Evolutionary conservation across 1,284 basidiomycete species (phyloP), one percentile per base, ranked within the genome.

Genomic region (Cryptococcus sp.): DNA sequence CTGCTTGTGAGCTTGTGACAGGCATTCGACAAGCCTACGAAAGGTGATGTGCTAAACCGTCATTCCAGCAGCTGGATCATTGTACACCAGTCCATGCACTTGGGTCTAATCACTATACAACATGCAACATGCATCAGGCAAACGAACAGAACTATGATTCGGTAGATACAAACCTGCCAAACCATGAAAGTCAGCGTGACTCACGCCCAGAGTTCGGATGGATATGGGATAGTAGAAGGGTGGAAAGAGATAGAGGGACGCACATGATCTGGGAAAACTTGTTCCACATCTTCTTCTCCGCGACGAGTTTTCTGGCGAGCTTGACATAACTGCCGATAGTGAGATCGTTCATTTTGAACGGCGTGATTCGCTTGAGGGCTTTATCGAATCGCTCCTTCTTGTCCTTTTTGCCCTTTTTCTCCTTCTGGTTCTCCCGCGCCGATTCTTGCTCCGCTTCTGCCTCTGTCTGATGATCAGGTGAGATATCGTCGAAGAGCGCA

Each of bases 251-350:
- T 35, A 35, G 31, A 35, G 8, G 31, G 31, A 76, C 76, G 59
- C 69, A 78, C 76, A 78, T 76, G 47, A 71, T 57, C 10, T 75
- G 56, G 25, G 65, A 47, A 54, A 76, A 78, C 65, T 75, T 72
- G n/a, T 67, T 68, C 80, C 89, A 86, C 74, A 90, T 74, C 79
- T 85, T 85, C 76, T 82, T 82, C 69, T 86, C 81, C 3, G 69
- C 65, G 22, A 84, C 86, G 62, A 93, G 74, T 68, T 81, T 77
- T 64, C 85, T 83, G 59, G 84, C 91, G 50, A 94, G 81, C 68
- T 81, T 81, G 62, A 91, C 79, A 86, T 90, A 93, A 60, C 86
- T 86, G 59, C 82, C 80, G 44, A 95, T 86, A 57, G 91, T 95
- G 81, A 91, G 80, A 74, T 89, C 89, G 56, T 67, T 72, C 84